phyloP scores from a whole-genome alignment of 1,284 basidiomycete species.

The Tilletia caries region DNA sequence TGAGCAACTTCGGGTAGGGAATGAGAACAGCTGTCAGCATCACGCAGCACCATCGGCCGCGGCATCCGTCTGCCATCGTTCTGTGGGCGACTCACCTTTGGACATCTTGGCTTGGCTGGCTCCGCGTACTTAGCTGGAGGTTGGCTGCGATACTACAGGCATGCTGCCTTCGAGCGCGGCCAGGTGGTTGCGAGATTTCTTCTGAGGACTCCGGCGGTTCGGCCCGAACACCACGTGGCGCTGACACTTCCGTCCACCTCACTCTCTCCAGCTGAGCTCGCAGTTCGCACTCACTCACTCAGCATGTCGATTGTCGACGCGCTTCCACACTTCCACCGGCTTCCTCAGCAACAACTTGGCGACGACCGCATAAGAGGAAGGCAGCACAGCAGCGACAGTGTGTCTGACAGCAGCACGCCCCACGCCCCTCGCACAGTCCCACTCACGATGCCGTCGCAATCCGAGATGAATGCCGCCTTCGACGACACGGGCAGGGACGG shows the following conservation, averaged over 20 bases:
- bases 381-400: too few species aligned
- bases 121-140: neutral
- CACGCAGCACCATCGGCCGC: neutral
- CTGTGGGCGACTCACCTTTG: constrained; percentile 1
- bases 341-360: too few species aligned
- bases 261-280: too few species aligned
- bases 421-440: too few species aligned
- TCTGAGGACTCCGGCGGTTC: too few species aligned
- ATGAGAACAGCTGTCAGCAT: neutral
- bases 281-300: too few species aligned
- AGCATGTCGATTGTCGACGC: too few species aligned
- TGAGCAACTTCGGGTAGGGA: constrained; percentile 39
- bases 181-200: neutral
- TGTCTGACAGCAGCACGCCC: too few species aligned
- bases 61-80: neutral
- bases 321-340: too few species aligned
- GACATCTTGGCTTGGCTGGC: constrained; percentile 1
- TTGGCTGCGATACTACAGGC: neutral
- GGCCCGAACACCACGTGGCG: too few species aligned
- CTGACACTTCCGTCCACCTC: too few species aligned
- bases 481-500: constrained; percentile 16
- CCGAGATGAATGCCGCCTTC: constrained; percentile 28
- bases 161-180: neutral
- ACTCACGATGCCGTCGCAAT: neutral
- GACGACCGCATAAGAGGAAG: too few species aligned